Evolutionary conservation across 768 basidiomycete genomes (phyloP), one percentile per base, ranked within the genome.

Genomic region (Polyporus arcularius): DNA sequence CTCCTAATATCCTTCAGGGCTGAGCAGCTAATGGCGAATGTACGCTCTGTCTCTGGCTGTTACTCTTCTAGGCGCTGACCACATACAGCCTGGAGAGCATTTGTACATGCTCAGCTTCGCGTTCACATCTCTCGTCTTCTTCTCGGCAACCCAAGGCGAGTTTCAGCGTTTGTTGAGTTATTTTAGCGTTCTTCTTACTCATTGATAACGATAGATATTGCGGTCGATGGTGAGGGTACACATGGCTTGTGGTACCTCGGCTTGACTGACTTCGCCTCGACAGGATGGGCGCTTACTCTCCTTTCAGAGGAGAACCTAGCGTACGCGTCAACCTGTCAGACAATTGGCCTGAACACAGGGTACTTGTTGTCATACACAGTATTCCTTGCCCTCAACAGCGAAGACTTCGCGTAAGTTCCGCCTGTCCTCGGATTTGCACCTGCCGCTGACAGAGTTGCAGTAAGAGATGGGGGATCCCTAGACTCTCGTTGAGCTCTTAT

Each of bases 311-410:
- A 94, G 65, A 96, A 95, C 70, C 76, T 98, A 40, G 94, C 96
- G 16, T 99, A 96, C 70, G 97, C 97, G 3, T 97, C 95, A 16
- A 98, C 96, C 7, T 98, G 96, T 59, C 97, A 99, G 74, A 98
- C 97, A 0, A 93, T 98, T 61, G 97, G 97, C 12, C 80, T 99
- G 28, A 98, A 96, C 67, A 91, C 92, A 1, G 97, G 97, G 5
- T 98, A 89, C 74, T 96, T 98, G 70, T 83, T 95, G 32, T 95
- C 94, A 2, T 98, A 97, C 71, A 99, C 97, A 8, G 94, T 98
- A 6, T 98, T 98, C 71, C 82, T 99, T 43, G 97, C 97, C 0
- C 86, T 99, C 71, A 99, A 98, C 71, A 95, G 93, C 65, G 89
- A 94, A 68, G 88, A 90, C 28, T 99, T 99, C 70, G 84, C 87